Conservation (phyloP, 2,329 filamentous ascomycete species). For the Blumeriella jaapii region DNA sequence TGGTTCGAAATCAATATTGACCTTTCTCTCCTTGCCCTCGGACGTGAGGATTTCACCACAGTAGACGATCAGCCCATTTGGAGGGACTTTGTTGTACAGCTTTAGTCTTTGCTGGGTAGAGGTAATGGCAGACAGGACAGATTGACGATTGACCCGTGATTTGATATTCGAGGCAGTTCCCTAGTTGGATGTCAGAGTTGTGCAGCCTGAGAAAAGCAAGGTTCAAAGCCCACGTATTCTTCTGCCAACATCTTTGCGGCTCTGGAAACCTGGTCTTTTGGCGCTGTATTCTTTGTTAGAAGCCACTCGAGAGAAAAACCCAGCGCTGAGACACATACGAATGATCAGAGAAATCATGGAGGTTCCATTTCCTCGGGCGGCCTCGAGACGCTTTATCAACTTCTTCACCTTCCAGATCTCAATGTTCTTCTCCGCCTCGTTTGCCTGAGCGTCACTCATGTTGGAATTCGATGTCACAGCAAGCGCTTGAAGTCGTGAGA, state of each 20-base stretch:
- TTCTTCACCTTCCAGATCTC: conserved; percentile 98
- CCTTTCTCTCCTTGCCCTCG: conserved; percentile 97
- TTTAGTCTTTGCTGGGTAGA: conserved; percentile 98
- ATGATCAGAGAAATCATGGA: conserved; percentile 99
- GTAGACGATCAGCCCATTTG: conserved; percentile 95
- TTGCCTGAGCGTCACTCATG: conserved; percentile 79
- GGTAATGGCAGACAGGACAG: conserved; percentile 93
- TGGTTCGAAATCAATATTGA: conserved; percentile 99
- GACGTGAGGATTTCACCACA: conserved; percentile 99
- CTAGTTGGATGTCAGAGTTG: conserved; percentile 33
- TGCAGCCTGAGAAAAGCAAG: conserved; percentile 3
- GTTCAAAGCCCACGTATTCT: conserved; percentile 71
- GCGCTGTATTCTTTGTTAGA: conserved; percentile 44
- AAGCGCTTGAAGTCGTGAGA: conserved; percentile 12
- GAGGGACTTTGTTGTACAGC: conserved; percentile 97
- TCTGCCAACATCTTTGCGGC: conserved; percentile 99
- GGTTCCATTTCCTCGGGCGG: conserved; percentile 94
- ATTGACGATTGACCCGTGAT: conserved; percentile 96
- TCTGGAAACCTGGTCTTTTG: conserved; percentile 95
- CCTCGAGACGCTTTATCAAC: conserved; percentile 96
- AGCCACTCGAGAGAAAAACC: neutral
- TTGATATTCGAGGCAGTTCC: conserved; percentile 99
- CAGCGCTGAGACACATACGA: conserved; percentile 44
- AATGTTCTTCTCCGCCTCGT: conserved; percentile 96
- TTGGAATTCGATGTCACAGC: conserved; percentile 32